Evolutionary conservation across 306 rosid genomes (phyloP).

Genomic region (Betula pendula): DNA sequence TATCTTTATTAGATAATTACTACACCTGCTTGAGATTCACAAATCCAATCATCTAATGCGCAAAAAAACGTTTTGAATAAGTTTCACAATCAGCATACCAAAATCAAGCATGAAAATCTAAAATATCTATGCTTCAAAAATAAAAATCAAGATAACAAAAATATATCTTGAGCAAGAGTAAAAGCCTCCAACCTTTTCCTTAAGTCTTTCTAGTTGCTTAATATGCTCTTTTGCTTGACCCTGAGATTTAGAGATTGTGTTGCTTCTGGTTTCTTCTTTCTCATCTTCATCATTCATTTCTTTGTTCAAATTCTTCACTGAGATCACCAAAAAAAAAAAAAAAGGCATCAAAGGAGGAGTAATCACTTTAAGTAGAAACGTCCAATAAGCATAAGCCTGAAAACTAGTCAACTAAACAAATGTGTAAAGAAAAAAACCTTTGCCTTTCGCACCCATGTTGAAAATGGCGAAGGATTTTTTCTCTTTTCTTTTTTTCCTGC

Average conservation of each 20-base stretch:
- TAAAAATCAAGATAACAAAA: background rate
- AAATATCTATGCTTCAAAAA: background rate
- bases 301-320: conserved; percentile 34
- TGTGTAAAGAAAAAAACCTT: background rate
- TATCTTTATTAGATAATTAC: too few relatives aligned
- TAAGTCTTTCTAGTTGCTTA: conserved; percentile 66
- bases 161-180: background rate
- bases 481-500: background rate
- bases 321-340: background rate
- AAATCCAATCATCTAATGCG: too few relatives aligned
- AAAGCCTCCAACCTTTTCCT: conserved; percentile 52
- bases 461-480: background rate
- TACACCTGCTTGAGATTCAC: too few relatives aligned
- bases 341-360: background rate
- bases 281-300: conserved; percentile 25
- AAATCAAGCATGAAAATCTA: background rate
- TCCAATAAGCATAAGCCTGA: background rate
- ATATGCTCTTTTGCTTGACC: conserved; percentile 62
- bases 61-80: background rate
- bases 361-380: background rate
- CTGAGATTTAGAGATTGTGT: conserved; percentile 30
- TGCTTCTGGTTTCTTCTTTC: conserved; percentile 27
- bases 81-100: background rate
- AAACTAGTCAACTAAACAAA: background rate
- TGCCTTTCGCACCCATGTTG: background rate